These are phyloP conservation scores for Eucalyptus curtisii DNA, from an alignment of 345 rosid species.

Conservation along the genomic window DNA sequence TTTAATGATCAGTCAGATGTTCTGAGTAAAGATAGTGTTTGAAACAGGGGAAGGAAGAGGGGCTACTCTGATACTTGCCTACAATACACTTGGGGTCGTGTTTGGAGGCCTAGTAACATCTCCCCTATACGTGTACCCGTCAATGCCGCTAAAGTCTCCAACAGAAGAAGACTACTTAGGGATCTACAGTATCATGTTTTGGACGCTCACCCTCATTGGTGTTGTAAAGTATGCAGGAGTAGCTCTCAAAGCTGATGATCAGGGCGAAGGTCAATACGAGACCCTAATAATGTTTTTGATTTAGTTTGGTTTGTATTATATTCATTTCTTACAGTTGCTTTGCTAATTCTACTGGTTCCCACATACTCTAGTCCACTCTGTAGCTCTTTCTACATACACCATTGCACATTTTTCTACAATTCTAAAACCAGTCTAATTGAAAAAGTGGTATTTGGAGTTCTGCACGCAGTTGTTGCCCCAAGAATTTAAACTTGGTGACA, in stretches of 20 bases:
- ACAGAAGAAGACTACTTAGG: constrained; percentile 55
- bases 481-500: neutral
- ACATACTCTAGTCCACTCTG: neutral
- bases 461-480: neutral
- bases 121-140: constrained; percentile 53
- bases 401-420: neutral
- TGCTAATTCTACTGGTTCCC: neutral
- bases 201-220: constrained; percentile 60
- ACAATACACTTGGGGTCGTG: constrained; percentile 57
- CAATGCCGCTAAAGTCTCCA: constrained; percentile 47
- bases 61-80: constrained; percentile 26
- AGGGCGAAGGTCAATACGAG: constrained; percentile 43
- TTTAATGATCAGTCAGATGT: neutral
- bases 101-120: constrained; percentile 76
- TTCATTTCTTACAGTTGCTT: neutral
- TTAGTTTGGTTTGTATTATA: neutral
- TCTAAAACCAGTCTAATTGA: neutral
- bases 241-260: constrained; percentile 59
- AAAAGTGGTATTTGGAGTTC: neutral
- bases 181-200: constrained; percentile 55
- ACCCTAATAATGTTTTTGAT: neutral
- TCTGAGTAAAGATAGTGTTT: neutral
- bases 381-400: neutral
- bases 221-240: constrained; percentile 35
- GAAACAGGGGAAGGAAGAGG: constrained; percentile 13